These are phyloP conservation scores for Psilocybe azurescens DNA, from an alignment of 768 basidiomycete species.

Conservation along the genomic window DNA sequence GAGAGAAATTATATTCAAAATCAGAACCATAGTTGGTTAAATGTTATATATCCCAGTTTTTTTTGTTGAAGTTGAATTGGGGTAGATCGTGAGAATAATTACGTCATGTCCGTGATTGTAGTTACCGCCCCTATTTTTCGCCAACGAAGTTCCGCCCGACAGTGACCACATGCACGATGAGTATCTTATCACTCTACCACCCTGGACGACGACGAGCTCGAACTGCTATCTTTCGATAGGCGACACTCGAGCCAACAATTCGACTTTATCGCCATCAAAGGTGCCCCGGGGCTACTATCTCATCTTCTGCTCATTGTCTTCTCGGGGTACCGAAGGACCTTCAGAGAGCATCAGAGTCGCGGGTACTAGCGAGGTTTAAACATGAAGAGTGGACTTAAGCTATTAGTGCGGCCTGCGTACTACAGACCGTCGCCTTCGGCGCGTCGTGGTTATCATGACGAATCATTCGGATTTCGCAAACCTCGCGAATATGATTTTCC, in stretches of 20 bases:
- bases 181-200: background rate
- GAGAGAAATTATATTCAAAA: too few species aligned
- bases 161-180: background rate
- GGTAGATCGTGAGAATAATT: too few species aligned
- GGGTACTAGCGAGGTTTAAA: background rate
- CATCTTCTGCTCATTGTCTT: too few species aligned
- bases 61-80: too few species aligned
- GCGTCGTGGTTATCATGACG: slow-evolving; percentile 66
- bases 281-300: background rate
- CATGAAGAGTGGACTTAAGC: background rate
- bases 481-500: slow-evolving; percentile 65
- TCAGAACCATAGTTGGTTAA: too few species aligned
- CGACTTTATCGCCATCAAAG: background rate
- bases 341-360: background rate
- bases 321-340: too few species aligned
- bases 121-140: background rate
- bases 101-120: background rate
- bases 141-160: background rate
- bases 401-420: background rate
- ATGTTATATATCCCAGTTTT: too few species aligned
- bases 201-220: background rate
- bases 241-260: too few species aligned
- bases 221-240: background rate
- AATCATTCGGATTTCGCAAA: slow-evolving; percentile 80
- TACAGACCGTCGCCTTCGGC: slow-evolving; percentile 11